These are phyloP conservation scores for Aureobasidium sp. DNA, from an alignment of 2,329 filamentous ascomycete species.

Conservation along the genomic window DNA sequence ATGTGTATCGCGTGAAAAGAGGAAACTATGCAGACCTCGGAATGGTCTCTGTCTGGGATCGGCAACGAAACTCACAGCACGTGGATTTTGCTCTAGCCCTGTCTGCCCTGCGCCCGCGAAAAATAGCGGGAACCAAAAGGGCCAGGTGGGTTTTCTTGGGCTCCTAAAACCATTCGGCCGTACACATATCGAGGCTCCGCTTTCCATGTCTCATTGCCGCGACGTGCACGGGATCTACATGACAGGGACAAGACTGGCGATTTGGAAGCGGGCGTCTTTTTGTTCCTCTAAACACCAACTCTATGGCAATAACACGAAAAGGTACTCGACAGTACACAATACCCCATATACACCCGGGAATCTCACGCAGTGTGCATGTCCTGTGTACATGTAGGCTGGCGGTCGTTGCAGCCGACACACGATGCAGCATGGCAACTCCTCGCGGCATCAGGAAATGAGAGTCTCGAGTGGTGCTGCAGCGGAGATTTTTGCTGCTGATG, in stretches of 20 bases:
- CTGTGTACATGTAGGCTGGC: background rate
- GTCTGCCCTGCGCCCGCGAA: constrained; percentile 10
- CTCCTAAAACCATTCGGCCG: constrained; percentile 9
- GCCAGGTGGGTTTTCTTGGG: background rate
- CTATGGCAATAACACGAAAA: background rate
- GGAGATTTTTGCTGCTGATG: constrained; percentile 1
- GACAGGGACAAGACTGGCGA: background rate
- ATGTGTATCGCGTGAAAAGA: constrained; percentile 11
- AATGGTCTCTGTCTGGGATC: constrained; percentile 11
- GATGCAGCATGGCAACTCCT: constrained; percentile 1
- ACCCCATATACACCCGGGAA: background rate
- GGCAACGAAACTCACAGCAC: constrained; percentile 8
- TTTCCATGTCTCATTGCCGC: constrained; percentile 3
- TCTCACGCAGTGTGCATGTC: background rate
- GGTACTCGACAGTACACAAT: background rate
- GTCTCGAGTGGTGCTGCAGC: constrained; percentile 3
- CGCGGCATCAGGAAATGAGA: background rate
- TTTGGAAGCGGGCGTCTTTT: constrained; percentile 3
- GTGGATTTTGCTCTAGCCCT: constrained; percentile 5
- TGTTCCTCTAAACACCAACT: background rate
- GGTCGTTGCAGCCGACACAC: background rate
- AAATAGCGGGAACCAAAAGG: constrained; percentile 12
- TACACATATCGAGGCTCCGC: constrained; percentile 2
- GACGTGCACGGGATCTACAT: constrained; percentile 4
- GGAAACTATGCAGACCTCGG: constrained; percentile 13